Percentiles rank a stretch among this genome's conserved stretches.
These are phyloP conservation scores for Aspergillus candidus DNA, from an alignment of 2,329 filamentous ascomycete genomes.

Conservation along the genomic window DNA sequence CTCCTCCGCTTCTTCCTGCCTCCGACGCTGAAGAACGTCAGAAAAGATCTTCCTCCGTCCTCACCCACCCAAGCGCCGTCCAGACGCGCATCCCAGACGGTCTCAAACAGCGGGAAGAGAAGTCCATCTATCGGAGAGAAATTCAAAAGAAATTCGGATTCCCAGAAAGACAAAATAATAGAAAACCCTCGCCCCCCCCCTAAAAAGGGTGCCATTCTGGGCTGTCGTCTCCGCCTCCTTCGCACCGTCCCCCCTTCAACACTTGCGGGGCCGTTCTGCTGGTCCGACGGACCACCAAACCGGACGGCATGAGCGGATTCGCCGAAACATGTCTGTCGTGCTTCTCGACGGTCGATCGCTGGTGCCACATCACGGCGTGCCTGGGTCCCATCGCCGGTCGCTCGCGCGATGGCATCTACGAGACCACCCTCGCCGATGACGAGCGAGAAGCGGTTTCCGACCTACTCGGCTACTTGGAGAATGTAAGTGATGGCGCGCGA, in stretches of 20 bases:
- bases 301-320: slow-evolving; percentile 34
- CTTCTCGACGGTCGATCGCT: slow-evolving; percentile 37
- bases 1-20: background rate
- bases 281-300: slow-evolving; percentile 25
- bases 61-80: too few species aligned
- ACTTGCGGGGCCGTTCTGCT: slow-evolving; percentile 20
- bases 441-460: slow-evolving; percentile 96
- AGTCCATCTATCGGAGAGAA: too few species aligned
- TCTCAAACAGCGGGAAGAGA: too few species aligned
- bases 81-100: too few species aligned
- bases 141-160: too few species aligned
- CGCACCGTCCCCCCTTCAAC: slow-evolving; percentile 9
- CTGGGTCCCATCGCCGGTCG: slow-evolving; percentile 52
- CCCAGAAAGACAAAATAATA: too few species aligned
- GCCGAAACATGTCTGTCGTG: slow-evolving; percentile 37
- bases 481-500: slow-evolving; percentile 56
- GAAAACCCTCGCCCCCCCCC: too few species aligned
- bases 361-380: slow-evolving; percentile 40
- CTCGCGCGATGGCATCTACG: slow-evolving; percentile 74
- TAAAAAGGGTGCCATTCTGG: background rate
- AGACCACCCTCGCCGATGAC: slow-evolving; percentile 85
- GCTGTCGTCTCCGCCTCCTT: slow-evolving; percentile 8
- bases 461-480: slow-evolving; percentile 90
- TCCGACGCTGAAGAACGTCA: too few species aligned
- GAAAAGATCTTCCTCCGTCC: too few species aligned